Evolutionary conservation across 179 eudicot species (phyloP).

Genomic region (Patellifolia procumbens): DNA sequence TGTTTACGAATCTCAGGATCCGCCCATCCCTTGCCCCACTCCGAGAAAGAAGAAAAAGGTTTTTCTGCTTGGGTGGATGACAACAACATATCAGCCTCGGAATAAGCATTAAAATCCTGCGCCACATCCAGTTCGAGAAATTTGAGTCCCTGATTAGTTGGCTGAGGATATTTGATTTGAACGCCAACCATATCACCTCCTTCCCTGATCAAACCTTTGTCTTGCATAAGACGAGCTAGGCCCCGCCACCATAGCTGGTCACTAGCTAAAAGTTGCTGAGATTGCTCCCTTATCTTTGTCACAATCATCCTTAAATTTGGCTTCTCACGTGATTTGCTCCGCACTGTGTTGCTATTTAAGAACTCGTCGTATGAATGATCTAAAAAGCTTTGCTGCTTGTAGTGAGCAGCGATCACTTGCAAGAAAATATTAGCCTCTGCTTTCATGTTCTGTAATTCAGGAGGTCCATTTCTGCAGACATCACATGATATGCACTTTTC

Average conservation of each 20-base stretch:
- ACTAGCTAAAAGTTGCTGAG: constrained; percentile 47
- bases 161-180: constrained; percentile 68
- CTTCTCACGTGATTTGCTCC: constrained; percentile 39
- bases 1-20: constrained; percentile 83
- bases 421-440: constrained; percentile 65
- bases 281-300: constrained; percentile 62
- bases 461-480: constrained; percentile 71
- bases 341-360: constrained; percentile 24
- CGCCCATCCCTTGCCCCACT: constrained; percentile 96
- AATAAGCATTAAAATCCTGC: constrained; percentile 47
- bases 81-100: constrained; percentile 85
- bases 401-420: constrained; percentile 57
- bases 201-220: constrained; percentile 68
- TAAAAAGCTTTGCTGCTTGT: constrained; percentile 37
- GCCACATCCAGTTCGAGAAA: constrained; percentile 45
- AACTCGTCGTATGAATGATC: constrained; percentile 42
- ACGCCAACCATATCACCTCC: constrained; percentile 46
- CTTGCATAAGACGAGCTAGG: constrained; percentile 78
- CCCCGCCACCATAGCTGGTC: constrained; percentile 89
- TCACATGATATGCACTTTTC: constrained; percentile 74
- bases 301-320: constrained; percentile 52
- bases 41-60: constrained; percentile 56
- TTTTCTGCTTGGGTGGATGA: constrained; percentile 29
- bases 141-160: constrained; percentile 56
- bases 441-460: constrained; percentile 61